Evolutionary conservation across 176 grass and related monocot species (phyloP).

Genomic region (Eleusine coracana): DNA sequence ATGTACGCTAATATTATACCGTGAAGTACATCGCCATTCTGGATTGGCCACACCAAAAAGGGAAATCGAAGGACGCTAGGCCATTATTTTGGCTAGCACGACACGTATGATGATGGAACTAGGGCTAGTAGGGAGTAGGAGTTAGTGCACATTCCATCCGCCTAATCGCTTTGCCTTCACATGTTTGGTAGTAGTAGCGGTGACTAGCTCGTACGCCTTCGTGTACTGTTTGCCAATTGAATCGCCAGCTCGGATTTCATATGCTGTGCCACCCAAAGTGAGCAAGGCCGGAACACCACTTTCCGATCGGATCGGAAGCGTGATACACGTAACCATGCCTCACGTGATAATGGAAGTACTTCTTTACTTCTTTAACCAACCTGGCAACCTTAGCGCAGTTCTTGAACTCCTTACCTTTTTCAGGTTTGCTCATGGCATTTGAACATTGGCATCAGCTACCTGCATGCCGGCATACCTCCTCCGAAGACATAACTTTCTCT

Average conservation of each 20-base stretch:
- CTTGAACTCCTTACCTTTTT: too few relatives aligned
- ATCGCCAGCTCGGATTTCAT: constrained; percentile 21
- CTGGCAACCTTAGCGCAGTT: too few relatives aligned
- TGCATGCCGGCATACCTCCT: too few relatives aligned
- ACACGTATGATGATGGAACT: background rate
- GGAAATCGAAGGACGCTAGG: background rate
- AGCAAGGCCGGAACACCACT: background rate
- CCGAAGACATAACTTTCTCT: too few relatives aligned
- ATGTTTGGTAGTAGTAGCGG: background rate
- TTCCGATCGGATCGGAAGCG: too few relatives aligned
- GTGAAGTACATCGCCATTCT: background rate
- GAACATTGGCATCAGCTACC: too few relatives aligned
- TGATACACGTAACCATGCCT: background rate
- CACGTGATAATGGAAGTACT: background rate
- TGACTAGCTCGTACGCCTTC: background rate
- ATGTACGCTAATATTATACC: background rate
- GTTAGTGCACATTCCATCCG: constrained; percentile 6
- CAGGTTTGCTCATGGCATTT: too few relatives aligned
- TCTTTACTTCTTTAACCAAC: too few relatives aligned
- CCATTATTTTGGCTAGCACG: background rate
- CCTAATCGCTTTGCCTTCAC: background rate
- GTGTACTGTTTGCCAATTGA: constrained; percentile 24
- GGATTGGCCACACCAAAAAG: background rate
- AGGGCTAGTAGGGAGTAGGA: background rate
- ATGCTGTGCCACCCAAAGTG: background rate